phyloP scores from a whole-genome alignment of 257 asterid species.

The Gardenia jasminoides region DNA sequence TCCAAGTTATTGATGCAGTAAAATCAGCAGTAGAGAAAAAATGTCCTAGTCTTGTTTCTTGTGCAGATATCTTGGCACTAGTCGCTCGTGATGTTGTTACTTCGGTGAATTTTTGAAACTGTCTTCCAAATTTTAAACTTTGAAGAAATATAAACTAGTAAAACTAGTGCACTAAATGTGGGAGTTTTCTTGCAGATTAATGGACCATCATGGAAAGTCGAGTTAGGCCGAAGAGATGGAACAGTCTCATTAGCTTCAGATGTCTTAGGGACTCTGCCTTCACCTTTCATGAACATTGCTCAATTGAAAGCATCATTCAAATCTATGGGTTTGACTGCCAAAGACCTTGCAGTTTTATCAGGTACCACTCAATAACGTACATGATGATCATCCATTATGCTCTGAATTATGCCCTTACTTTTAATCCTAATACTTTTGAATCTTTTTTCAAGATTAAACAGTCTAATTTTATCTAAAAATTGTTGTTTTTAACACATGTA shows the following conservation, averaged over 20 bases:
- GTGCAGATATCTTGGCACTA: conserved; percentile 66
- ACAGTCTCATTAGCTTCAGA: conserved; percentile 47
- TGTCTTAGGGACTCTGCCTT: conserved; percentile 31
- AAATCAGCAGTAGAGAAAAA: conserved; percentile 52
- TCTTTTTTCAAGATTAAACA: too few relatives aligned
- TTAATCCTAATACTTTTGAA: too few relatives aligned
- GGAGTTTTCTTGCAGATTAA: background rate
- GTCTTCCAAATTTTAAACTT: background rate
- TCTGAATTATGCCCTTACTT: too few relatives aligned
- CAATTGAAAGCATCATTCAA: conserved; percentile 27
- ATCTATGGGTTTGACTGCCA: conserved; percentile 22
- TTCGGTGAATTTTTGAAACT: conserved; percentile 24
- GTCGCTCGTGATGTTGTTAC: conserved; percentile 60
- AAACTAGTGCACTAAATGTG: too few relatives aligned
- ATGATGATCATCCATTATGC: too few relatives aligned
- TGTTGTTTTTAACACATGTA: too few relatives aligned
- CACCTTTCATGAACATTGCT: conserved; percentile 19
- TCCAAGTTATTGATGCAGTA: conserved; percentile 57
- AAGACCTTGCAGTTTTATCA: conserved; percentile 31
- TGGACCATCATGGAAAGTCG: conserved; percentile 71
- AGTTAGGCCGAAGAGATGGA: conserved; percentile 74
- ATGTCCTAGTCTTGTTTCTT: conserved; percentile 59
- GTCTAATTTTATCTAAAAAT: too few relatives aligned
- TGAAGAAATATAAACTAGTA: background rate
- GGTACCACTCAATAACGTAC: background rate